Evolutionary conservation across 208 protist species (phyloP).

Genomic region (Phytomonas sp.): DNA sequence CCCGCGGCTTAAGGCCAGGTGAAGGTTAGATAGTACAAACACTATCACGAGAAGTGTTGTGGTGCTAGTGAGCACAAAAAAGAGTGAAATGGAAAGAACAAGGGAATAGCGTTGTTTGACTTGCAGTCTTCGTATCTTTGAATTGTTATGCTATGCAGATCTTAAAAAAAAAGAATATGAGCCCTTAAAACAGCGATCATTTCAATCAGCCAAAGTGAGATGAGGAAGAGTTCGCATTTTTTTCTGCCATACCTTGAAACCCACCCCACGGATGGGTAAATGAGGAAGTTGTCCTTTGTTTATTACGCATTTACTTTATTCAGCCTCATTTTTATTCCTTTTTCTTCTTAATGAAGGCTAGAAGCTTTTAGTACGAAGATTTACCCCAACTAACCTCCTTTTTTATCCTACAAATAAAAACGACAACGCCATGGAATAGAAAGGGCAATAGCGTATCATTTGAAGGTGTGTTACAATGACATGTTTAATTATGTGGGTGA

Average conservation of each 20-base stretch:
- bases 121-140: not conserved
- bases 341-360: not conserved
- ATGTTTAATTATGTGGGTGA: too few species aligned
- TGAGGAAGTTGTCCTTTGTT: not conserved
- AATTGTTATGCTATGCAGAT: not conserved
- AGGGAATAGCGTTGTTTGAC: not conserved
- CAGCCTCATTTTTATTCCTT: not conserved
- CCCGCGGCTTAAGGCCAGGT: slow-evolving; percentile 47
- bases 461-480: too few species aligned
- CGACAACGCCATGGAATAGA: too few species aligned
- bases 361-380: not conserved
- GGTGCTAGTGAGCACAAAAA: not conserved
- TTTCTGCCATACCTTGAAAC: not conserved
- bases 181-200: not conserved
- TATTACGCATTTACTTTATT: not conserved
- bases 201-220: not conserved
- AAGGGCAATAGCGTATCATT: too few species aligned
- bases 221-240: not conserved
- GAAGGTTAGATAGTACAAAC: slow-evolving; percentile 14
- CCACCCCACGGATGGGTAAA: not conserved
- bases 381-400: not conserved
- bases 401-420: slow-evolving; percentile 7
- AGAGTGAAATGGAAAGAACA: slow-evolving; percentile 2
- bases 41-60: not conserved
- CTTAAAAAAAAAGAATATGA: not conserved